Evolutionary conservation across 2,329 filamentous ascomycete species (phyloP).

Genomic region (Colletotrichum viniferum): DNA sequence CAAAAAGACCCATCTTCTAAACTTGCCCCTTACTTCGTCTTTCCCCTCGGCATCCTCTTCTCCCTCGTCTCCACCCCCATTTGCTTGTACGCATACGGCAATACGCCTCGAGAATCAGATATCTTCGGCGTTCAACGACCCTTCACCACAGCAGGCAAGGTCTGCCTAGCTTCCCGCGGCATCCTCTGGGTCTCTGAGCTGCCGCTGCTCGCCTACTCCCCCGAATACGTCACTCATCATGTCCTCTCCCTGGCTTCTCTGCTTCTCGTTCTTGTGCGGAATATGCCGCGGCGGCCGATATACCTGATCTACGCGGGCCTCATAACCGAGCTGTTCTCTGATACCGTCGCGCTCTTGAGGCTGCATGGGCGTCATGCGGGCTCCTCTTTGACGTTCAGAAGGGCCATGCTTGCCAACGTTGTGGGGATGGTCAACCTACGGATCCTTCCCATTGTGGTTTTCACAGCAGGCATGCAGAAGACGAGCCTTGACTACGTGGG

Average conservation of each 20-base stretch:
- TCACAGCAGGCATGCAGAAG: background rate
- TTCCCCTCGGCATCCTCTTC: conserved; percentile 8
- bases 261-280: background rate
- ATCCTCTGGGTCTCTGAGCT: conserved; percentile 21
- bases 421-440: background rate
- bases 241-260: conserved; percentile 12
- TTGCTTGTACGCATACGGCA: conserved; percentile 6
- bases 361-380: background rate
- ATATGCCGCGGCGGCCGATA: background rate
- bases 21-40: conserved; percentile 14
- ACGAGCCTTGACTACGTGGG: background rate
- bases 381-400: background rate
- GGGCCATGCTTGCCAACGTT: background rate
- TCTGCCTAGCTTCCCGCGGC: conserved; percentile 12
- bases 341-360: conserved; percentile 1
- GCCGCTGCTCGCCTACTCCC: conserved; percentile 10
- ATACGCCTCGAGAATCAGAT: background rate
- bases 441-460: background rate
- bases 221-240: conserved; percentile 19
- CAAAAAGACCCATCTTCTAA: background rate
- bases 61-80: conserved; percentile 3
- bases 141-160: background rate
- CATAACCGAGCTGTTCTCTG: conserved; percentile 14
- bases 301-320: conserved; percentile 19
- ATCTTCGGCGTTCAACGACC: background rate